These are phyloP conservation scores for Alternaria alternata DNA, from an alignment of 2,329 filamentous ascomycete species.

Conservation along the genomic window DNA sequence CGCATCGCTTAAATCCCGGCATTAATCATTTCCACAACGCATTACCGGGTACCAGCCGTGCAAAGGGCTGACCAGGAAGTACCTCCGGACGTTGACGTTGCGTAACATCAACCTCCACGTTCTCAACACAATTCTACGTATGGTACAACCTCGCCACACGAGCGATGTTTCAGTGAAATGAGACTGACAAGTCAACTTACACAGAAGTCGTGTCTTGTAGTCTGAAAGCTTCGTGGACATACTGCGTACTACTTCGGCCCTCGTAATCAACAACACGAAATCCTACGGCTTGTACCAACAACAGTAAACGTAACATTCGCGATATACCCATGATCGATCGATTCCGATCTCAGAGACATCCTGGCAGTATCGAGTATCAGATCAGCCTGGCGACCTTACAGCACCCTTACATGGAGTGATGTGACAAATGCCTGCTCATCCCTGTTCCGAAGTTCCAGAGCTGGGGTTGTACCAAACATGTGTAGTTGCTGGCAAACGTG, in stretches of 20 bases:
- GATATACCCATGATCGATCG: background rate
- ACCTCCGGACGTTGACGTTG: background rate
- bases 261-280: background rate
- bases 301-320: background rate
- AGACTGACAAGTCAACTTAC: background rate
- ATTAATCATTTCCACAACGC: background rate
- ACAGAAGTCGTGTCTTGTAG: background rate
- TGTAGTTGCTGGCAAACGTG: background rate
- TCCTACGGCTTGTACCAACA: background rate
- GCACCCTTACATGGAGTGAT: background rate
- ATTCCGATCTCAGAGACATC: background rate
- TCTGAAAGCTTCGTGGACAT: background rate
- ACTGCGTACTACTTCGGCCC: background rate
- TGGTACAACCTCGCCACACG: background rate
- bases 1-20: background rate
- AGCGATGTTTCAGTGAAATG: background rate
- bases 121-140: background rate
- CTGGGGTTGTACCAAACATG: background rate
- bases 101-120: constrained; percentile 1
- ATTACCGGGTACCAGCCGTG: background rate
- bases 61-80: background rate
- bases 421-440: background rate
- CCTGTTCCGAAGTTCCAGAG: background rate
- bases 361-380: background rate
- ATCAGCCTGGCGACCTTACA: background rate